Evolutionary conservation across 257 asterid genomes (phyloP).

Genomic region (Salvia splendens): DNA sequence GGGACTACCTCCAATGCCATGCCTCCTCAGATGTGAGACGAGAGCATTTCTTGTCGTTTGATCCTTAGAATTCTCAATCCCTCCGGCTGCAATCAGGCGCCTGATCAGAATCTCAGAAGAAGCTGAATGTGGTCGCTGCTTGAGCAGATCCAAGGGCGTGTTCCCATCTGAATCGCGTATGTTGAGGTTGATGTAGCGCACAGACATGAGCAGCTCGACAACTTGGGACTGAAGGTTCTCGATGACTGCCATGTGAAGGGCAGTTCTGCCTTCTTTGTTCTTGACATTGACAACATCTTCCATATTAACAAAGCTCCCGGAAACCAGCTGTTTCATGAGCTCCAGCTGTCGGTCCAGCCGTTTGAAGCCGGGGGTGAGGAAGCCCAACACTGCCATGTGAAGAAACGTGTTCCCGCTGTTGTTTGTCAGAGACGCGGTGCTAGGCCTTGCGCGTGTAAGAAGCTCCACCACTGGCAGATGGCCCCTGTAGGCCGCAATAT

Average conservation of each 20-base stretch:
- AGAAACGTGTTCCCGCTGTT: slow-evolving; percentile 72
- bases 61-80: slow-evolving; percentile 54
- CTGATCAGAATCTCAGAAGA: slow-evolving; percentile 73
- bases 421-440: slow-evolving; percentile 44
- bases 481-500: slow-evolving; percentile 80
- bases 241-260: slow-evolving; percentile 77
- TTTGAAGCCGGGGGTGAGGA: slow-evolving; percentile 67
- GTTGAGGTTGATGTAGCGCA: slow-evolving; percentile 51
- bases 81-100: slow-evolving; percentile 73
- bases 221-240: slow-evolving; percentile 62
- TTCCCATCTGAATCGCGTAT: slow-evolving; percentile 64
- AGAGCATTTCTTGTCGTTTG: slow-evolving; percentile 42
- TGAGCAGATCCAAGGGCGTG: slow-evolving; percentile 78
- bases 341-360: slow-evolving; percentile 65
- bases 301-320: slow-evolving; percentile 37
- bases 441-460: slow-evolving; percentile 54
- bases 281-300: slow-evolving; percentile 56
- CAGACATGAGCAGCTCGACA: slow-evolving; percentile 79
- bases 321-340: slow-evolving; percentile 53
- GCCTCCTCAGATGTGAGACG: slow-evolving; percentile 60
- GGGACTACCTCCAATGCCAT: slow-evolving; percentile 68
- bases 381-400: slow-evolving; percentile 87
- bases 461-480: slow-evolving; percentile 50
- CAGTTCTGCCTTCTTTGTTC: slow-evolving; percentile 76
- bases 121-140: slow-evolving; percentile 57